phyloP scores from a whole-genome alignment of 345 rosid genomes.

The Clausena lansium region DNA sequence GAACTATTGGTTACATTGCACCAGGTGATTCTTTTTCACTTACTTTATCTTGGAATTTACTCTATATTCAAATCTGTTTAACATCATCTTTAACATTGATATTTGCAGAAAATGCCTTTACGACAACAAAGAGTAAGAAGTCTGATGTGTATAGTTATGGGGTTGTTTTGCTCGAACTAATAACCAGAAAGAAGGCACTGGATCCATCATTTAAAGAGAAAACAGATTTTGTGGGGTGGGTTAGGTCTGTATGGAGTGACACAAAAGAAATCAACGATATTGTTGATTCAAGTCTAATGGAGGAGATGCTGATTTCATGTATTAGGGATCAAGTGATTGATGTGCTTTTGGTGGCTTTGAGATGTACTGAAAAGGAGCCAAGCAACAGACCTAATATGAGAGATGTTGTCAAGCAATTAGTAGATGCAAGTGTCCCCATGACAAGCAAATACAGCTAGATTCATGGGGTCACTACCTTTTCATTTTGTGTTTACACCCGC shows the following conservation, averaged over 20 bases:
- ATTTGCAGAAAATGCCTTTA: constrained; percentile 61
- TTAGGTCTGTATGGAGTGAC: constrained; percentile 39
- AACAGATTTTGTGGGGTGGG: constrained; percentile 50
- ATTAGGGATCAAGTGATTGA: constrained; percentile 49
- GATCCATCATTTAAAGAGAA: constrained; percentile 37
- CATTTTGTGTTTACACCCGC: neutral
- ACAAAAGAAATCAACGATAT: constrained; percentile 36
- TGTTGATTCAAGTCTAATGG: constrained; percentile 41
- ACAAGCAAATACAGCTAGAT: constrained; percentile 5
- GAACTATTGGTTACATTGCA: constrained; percentile 79
- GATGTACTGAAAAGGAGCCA: constrained; percentile 62
- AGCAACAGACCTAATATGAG: constrained; percentile 63
- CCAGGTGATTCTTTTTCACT: constrained; percentile 51
- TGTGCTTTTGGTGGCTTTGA: constrained; percentile 49
- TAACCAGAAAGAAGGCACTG: constrained; percentile 50
- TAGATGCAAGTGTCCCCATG: constrained; percentile 9
- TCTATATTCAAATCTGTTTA: neutral
- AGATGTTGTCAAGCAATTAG: constrained; percentile 58
- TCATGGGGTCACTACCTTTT: neutral
- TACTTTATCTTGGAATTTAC: neutral
- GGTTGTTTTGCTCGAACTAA: constrained; percentile 64
- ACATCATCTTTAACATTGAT: neutral
- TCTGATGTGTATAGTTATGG: constrained; percentile 72
- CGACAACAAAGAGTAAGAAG: constrained; percentile 46
- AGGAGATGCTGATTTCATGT: constrained; percentile 48